phyloP scores from a whole-genome alignment of 306 rosid species.

The Vigna angularis region DNA sequence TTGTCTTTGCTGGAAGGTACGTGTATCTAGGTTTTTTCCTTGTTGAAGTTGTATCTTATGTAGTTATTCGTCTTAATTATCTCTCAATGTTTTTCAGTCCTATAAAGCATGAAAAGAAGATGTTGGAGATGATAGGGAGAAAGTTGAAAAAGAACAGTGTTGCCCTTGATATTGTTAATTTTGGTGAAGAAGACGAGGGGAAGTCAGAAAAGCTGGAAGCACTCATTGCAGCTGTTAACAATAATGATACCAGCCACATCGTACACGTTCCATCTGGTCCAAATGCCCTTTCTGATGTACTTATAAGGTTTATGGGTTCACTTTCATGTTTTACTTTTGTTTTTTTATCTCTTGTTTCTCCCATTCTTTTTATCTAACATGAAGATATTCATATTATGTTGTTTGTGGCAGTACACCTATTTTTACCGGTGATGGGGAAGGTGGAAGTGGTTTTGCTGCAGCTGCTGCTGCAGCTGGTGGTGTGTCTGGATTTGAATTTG shows the following conservation, averaged over 20 bases:
- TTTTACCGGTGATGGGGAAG: constrained; percentile 98
- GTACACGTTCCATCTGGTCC: constrained; percentile 59
- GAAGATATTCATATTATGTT: constrained; percentile 17
- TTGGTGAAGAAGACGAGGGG: constrained; percentile 92
- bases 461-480: constrained; percentile 95
- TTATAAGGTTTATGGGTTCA: constrained; percentile 62
- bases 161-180: constrained; percentile 86
- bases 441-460: constrained; percentile 95
- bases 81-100: constrained; percentile 59
- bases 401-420: constrained; percentile 78
- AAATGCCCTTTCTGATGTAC: constrained; percentile 57
- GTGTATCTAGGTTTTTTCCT: constrained; percentile 23
- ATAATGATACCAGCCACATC: constrained; percentile 70
- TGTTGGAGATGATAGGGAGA: constrained; percentile 83
- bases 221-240: constrained; percentile 85
- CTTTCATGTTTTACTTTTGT: constrained; percentile 18
- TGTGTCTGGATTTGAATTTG: constrained; percentile 91
- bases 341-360: constrained; percentile 7
- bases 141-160: constrained; percentile 93
- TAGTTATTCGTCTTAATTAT: constrained; percentile 25
- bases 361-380: constrained; percentile 7
- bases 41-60: constrained; percentile 10
- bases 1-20: constrained; percentile 93
- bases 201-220: constrained; percentile 87
- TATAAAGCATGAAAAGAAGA: constrained; percentile 81